Conservation (phyloP, 2,329 filamentous ascomycete species). For the Zasmidium cellare region DNA sequence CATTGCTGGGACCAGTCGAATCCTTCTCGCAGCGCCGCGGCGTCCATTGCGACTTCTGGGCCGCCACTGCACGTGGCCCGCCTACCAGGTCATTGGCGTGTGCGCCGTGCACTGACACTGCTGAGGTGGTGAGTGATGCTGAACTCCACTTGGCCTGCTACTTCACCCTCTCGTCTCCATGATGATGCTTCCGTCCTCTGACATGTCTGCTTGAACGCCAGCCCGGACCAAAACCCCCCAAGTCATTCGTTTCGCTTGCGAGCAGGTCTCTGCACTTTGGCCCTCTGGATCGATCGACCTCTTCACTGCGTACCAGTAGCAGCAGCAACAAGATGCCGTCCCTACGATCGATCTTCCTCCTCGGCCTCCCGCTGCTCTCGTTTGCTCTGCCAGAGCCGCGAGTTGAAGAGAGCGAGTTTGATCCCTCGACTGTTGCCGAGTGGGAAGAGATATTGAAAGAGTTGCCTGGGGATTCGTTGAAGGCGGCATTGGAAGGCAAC, state of each 20-base stretch:
- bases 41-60: background rate
- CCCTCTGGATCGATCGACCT: background rate
- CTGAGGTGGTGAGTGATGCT: conserved; percentile 7
- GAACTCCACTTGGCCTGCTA: background rate
- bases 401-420: conserved; percentile 13
- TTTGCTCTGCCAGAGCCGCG: conserved; percentile 27
- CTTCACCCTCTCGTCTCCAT: background rate
- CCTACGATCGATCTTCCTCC: conserved; percentile 39
- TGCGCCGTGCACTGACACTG: background rate
- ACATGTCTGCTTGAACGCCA: conserved; percentile 1
- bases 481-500: conserved; percentile 65
- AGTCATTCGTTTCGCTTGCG: conserved; percentile 12
- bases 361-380: conserved; percentile 40
- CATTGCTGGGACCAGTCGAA: background rate
- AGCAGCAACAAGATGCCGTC: conserved; percentile 38
- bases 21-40: background rate
- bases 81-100: background rate
- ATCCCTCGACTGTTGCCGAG: conserved; percentile 27
- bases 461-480: conserved; percentile 61
- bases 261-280: conserved; percentile 18
- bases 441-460: conserved; percentile 59
- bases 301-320: background rate
- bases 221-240: background rate
- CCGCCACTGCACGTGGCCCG: conserved; percentile 5
- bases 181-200: conserved; percentile 3